Evolutionary conservation across 179 eudicot genomes (phyloP).

Genomic region (Nepenthes alata): DNA sequence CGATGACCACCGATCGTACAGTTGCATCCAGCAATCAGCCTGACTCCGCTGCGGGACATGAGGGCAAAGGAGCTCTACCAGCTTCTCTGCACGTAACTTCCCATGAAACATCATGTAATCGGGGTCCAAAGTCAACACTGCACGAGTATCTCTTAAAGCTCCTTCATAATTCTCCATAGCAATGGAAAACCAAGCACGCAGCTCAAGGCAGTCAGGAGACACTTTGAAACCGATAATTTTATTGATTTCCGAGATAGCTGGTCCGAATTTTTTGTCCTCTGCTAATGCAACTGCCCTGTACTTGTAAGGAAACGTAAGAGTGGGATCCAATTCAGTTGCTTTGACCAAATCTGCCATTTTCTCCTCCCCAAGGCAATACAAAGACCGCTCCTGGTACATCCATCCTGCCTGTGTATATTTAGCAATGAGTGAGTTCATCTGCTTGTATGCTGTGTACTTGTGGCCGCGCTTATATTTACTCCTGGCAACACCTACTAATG

Average conservation of each 20-base stretch:
- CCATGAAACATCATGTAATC: conserved; percentile 69
- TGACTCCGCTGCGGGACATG: conserved; percentile 58
- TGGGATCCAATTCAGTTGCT: conserved; percentile 65
- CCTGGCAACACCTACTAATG: conserved; percentile 66
- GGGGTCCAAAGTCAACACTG: conserved; percentile 59
- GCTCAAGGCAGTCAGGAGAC: conserved; percentile 71
- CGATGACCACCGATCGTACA: conserved; percentile 73
- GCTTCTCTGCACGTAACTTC: conserved; percentile 46
- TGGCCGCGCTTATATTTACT: conserved; percentile 74
- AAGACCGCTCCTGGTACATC: conserved; percentile 83
- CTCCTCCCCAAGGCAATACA: conserved; percentile 65
- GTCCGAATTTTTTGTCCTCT: conserved; percentile 39
- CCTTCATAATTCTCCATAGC: conserved; percentile 53
- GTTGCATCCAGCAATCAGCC: conserved; percentile 86
- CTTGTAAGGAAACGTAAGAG: conserved; percentile 69
- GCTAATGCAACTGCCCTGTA: conserved; percentile 48
- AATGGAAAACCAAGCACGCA: conserved; percentile 76
- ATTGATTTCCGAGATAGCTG: conserved; percentile 53
- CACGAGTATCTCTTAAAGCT: conserved; percentile 58
- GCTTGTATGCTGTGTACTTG: conserved; percentile 60
- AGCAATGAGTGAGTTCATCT: conserved; percentile 48
- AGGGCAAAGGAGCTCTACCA: conserved; percentile 51
- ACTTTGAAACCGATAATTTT: conserved; percentile 58
- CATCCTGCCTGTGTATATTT: conserved; percentile 59
- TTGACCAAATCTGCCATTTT: conserved; percentile 55